A percentile compares a stretch with the other conserved stretches of the same genome.
Conservation (phyloP, 2,329 filamentous ascomycete genomes). For the Diplocarpon mali region DNA sequence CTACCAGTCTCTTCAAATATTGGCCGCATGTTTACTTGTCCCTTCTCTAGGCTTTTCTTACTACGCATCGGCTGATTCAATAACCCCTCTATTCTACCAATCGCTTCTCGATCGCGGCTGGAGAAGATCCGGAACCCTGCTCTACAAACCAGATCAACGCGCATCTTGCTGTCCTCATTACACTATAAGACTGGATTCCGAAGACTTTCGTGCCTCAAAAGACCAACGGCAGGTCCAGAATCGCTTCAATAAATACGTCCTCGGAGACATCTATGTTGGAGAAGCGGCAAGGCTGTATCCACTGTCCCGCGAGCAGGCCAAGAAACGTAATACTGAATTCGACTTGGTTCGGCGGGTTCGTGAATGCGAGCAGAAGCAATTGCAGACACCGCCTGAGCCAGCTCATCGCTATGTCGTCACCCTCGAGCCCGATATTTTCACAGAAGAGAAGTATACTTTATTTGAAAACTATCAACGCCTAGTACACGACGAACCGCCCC, state of each 20-base stretch:
- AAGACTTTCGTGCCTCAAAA: conserved; percentile 51
- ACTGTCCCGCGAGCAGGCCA: conserved; percentile 53
- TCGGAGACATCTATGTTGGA: conserved; percentile 56
- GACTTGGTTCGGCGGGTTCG: conserved; percentile 56
- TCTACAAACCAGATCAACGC: conserved; percentile 70
- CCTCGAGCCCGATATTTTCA: conserved; percentile 59
- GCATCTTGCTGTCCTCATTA: conserved; percentile 89
- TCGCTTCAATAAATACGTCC: conserved; percentile 61
- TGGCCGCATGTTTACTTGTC: not conserved
- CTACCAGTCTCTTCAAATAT: no score
- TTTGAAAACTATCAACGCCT: conserved; percentile 65
- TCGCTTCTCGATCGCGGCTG: conserved; percentile 62
- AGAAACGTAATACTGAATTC: conserved; percentile 55
- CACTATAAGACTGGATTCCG: conserved; percentile 62
- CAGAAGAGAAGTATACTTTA: conserved; percentile 62
- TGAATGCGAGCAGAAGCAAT: conserved; percentile 43
- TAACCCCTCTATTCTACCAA: conserved; percentile 61
- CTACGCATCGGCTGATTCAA: conserved; percentile 50
- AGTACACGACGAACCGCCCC: conserved; percentile 57
- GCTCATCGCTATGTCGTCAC: conserved; percentile 58
- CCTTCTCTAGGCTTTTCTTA: conserved; percentile 54
- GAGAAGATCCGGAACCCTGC: conserved; percentile 59
- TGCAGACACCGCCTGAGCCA: conserved; percentile 47
- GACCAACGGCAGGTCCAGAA: conserved; percentile 69
- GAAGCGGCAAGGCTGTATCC: conserved; percentile 54